Evolutionary conservation across 2,329 filamentous ascomycete genomes (phyloP).

Genomic region (Trichophyton rubrum): DNA sequence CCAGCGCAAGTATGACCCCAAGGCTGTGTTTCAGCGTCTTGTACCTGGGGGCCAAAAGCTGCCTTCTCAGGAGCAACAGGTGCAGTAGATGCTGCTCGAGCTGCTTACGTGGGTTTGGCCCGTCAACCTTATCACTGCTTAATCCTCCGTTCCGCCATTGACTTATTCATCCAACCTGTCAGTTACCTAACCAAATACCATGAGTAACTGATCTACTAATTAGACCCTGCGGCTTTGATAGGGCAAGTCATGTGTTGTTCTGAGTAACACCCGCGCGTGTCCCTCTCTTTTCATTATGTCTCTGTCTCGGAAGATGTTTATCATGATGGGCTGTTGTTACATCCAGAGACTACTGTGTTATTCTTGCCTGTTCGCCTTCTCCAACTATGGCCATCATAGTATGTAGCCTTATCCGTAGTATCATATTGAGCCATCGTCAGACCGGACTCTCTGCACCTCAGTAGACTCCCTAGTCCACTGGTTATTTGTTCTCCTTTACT

Average conservation of each 20-base stretch:
- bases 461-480: no score
- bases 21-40: constrained; percentile 7
- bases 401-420: neutral
- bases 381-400: neutral
- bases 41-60: constrained; percentile 10
- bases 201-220: neutral
- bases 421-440: no score
- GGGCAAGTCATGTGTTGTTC: neutral
- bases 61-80: neutral
- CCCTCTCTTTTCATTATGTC: neutral
- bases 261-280: neutral
- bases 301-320: neutral
- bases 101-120: neutral
- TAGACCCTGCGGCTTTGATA: neutral
- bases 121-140: neutral
- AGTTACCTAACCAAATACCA: neutral
- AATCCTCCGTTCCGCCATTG: neutral
- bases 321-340: neutral
- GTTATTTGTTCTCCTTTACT: no score
- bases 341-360: neutral
- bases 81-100: neutral
- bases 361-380: neutral
- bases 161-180: neutral
- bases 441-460: no score
- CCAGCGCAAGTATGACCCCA: constrained; percentile 7